Conservation (phyloP, 2,329 filamentous ascomycete genomes). For the Boeremia lycopersici region DNA sequence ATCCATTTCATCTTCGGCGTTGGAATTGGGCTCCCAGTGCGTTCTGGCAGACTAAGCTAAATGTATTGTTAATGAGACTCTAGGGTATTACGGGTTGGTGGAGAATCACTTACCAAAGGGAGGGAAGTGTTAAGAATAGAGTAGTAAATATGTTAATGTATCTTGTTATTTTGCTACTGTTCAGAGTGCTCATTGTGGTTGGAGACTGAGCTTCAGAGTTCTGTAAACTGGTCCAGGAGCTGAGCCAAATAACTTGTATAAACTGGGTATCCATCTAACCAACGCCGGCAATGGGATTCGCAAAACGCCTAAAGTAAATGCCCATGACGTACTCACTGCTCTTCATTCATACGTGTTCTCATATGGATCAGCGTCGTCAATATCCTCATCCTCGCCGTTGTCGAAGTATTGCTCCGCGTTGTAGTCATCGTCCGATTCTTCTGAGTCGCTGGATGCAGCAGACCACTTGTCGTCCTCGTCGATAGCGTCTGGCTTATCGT, state of each 20-base stretch:
- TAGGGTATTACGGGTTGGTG: too few species aligned
- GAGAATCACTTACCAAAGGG: too few species aligned
- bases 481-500: constrained; percentile 58
- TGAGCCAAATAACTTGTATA: constrained; percentile 6
- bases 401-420: constrained; percentile 64
- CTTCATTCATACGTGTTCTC: constrained; percentile 44
- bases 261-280: constrained; percentile 27
- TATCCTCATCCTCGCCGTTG: constrained; percentile 57
- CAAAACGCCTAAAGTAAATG: constrained; percentile 4
- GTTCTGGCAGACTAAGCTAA: too few species aligned
- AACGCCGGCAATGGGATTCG: constrained; percentile 18
- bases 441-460: constrained; percentile 63
- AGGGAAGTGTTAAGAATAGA: too few species aligned
- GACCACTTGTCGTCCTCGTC: constrained; percentile 63
- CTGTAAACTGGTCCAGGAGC: not conserved
- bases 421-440: constrained; percentile 70
- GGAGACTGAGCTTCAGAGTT: not conserved
- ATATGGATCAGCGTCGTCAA: constrained; percentile 45
- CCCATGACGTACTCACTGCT: not conserved
- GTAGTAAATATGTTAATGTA: not conserved
- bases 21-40: too few species aligned
- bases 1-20: not conserved
- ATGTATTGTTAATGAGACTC: too few species aligned
- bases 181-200: not conserved
- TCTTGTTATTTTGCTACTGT: not conserved